Evolutionary conservation across 352 stramenopile species (phyloP), one percentile per base, ranked within the genome.

Genomic region (Phytophthora litchii): DNA sequence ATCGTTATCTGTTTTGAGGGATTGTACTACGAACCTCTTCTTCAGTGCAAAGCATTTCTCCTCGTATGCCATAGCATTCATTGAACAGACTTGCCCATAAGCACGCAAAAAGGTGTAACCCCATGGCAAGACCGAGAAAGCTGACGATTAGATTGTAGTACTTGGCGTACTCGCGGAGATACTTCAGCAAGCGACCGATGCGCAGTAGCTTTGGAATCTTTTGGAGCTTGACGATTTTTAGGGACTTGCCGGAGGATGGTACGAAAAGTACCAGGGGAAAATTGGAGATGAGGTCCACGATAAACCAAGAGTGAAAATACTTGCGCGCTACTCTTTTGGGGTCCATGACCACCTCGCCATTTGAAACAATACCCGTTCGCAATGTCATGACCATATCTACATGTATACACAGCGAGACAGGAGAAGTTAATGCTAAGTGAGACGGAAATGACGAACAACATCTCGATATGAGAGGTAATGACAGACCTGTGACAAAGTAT

Each of bases 151-250:
- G 68, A 48, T 94, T 89, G 65, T 91, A 94, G 55, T 91, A 94
- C 67, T 93, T 92, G 54, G 83, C 84, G 55, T 92, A 92, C 64
- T 91, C 79, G 45, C 80, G 76, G 20, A 93, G 56, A 62, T 91
- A 91, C 58, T 90, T 89, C 32, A 93, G 70, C 16, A 92, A 60
- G 0, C 80, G 74, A 13, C 80, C 82, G 41, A 94, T 72, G 3
- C 86, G 84, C 11, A 95, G 66, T 4, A 95, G 55, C 54, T 92
- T 94, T 11, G 83, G 84, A n/a, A 92, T 82, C 38, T 94, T 95
- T 49, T 94, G 80, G 2, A 96, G 63, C 34, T 92, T 92, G 9
- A 92, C 70, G 23, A 93, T 91, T 52, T 93, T 94, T 49, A 93
- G 61, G 13, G 81, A 89, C 60, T 89, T 89, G 9, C 76, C 76